A percentile compares a stretch with the other conserved stretches of the same genome.
phyloP scores from a whole-genome alignment of 345 rosid genomes.

The Capsella bursapastoris region DNA sequence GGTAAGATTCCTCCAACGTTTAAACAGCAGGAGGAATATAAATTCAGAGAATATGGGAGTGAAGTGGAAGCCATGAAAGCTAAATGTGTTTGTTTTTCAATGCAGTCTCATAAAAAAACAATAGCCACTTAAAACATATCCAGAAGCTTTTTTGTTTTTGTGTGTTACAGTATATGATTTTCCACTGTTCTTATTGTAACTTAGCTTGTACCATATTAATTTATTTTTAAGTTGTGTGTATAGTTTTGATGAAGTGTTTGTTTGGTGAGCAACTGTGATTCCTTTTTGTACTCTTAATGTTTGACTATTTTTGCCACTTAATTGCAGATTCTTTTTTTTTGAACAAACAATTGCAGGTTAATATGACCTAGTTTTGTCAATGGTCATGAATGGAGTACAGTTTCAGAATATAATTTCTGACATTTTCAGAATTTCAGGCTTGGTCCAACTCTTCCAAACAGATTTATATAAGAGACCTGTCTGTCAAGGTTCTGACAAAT shows the following conservation, averaged over 20 bases:
- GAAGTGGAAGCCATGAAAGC: conserved; percentile 86
- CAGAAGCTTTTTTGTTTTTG: neutral
- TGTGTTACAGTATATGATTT: neutral
- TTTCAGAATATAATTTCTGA: neutral
- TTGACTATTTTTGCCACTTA: neutral
- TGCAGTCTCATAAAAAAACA: conserved; percentile 59
- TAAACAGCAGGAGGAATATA: conserved; percentile 73
- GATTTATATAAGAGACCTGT: neutral
- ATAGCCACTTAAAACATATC: conserved; percentile 53
- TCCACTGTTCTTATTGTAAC: neutral
- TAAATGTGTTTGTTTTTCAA: conserved; percentile 76
- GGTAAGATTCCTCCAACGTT: conserved; percentile 79
- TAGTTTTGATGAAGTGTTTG: conserved; percentile 35
- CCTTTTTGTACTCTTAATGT: conserved; percentile 12
- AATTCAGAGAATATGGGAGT: conserved; percentile 76
- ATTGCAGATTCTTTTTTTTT: neutral
- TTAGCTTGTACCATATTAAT: neutral
- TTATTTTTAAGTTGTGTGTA: neutral
- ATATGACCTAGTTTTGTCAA: conserved; percentile 12
- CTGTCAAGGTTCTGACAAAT: conserved; percentile 7
- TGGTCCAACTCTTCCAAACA: conserved; percentile 8
- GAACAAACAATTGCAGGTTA: neutral
- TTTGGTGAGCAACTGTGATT: conserved; percentile 14
- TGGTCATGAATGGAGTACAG: conserved; percentile 17
- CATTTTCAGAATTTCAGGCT: conserved; percentile 6